Evolutionary conservation across 306 rosid species (phyloP).

Genomic region (Quercus ilex): DNA sequence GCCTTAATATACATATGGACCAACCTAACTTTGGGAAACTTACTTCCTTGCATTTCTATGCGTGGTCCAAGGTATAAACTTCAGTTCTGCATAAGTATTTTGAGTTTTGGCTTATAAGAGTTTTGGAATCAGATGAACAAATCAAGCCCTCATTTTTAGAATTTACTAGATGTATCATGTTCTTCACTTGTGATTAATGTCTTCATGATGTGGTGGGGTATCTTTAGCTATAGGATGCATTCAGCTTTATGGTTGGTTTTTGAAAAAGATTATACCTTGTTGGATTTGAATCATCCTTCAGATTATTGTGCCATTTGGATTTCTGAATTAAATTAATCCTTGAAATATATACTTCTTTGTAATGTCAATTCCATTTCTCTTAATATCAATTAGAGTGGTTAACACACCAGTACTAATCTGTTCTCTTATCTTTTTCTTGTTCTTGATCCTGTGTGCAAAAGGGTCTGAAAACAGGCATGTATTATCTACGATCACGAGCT

Average conservation of each 20-base stretch:
- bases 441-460: slow-evolving; percentile 15
- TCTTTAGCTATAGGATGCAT: neutral
- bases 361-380: neutral
- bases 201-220: neutral
- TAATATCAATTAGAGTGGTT: neutral
- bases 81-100: neutral
- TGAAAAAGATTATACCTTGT: neutral
- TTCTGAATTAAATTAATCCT: neutral
- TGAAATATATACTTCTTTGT: neutral
- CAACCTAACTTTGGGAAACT: slow-evolving; percentile 87
- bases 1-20: slow-evolving; percentile 88
- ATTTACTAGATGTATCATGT: neutral
- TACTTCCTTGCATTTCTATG: slow-evolving; percentile 87
- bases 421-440: neutral
- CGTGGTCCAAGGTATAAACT: slow-evolving; percentile 73
- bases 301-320: neutral
- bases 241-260: neutral
- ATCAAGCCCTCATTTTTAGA: neutral
- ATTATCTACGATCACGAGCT: slow-evolving; percentile 75
- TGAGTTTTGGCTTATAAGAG: neutral
- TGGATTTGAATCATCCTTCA: neutral
- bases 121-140: neutral
- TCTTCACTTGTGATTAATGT: neutral
- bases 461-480: slow-evolving; percentile 96
- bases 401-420: neutral